Evolutionary conservation across 140 eudicot species (phyloP).

Genomic region (Oenanthe javanica): DNA sequence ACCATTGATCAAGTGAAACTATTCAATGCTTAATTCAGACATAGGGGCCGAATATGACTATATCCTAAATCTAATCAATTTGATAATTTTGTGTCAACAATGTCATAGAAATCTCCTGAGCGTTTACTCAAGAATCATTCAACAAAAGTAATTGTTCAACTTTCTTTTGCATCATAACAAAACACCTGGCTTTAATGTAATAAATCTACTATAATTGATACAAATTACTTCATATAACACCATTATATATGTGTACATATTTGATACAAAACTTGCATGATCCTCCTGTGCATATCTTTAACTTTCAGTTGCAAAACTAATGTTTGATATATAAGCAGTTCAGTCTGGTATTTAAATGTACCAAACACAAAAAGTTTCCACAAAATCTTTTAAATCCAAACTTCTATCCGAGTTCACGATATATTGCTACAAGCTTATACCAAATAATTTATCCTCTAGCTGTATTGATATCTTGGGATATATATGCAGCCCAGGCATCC

Average conservation of each 20-base stretch:
- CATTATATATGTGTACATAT: neutral
- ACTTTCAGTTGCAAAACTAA: neutral
- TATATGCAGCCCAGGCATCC: slow-evolving; percentile 78
- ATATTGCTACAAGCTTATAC: neutral
- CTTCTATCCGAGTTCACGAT: neutral
- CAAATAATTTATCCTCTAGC: neutral
- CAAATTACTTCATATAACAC: neutral
- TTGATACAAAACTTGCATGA: neutral
- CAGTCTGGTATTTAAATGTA: neutral
- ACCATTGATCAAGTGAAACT: neutral
- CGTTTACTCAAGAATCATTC: neutral
- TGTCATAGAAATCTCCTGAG: neutral
- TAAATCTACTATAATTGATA: neutral
- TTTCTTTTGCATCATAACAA: neutral
- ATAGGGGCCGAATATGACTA: neutral
- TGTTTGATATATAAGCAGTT: neutral
- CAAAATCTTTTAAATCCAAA: neutral
- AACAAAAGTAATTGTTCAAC: neutral
- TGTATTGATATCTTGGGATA: slow-evolving; percentile 1
- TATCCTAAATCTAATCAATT: neutral
- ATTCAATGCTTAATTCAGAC: neutral
- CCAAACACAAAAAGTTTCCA: neutral
- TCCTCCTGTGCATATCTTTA: neutral
- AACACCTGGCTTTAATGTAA: neutral
- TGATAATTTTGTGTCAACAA: neutral